Percentiles rank a stretch among this genome's conserved stretches.
Evolutionary conservation across 768 basidiomycete genomes (phyloP).

Genomic region (Ramaria sp.): DNA sequence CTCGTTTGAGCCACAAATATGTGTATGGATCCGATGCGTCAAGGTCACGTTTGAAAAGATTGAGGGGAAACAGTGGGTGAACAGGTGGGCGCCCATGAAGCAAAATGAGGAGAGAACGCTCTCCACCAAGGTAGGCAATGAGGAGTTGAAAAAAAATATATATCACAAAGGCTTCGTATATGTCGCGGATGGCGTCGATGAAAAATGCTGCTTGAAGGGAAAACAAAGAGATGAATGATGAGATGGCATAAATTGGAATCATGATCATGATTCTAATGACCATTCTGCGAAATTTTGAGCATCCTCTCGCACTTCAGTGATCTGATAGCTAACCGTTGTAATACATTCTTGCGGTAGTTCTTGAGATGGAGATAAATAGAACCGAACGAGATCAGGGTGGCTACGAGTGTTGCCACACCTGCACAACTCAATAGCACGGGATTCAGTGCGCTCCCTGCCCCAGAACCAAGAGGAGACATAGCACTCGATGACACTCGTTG

Average conservation of each 20-base stretch:
- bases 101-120: slow-evolving; percentile 84
- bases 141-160: slow-evolving; percentile 86
- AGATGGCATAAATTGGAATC: slow-evolving; percentile 87
- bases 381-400: slow-evolving; percentile 59
- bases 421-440: slow-evolving; percentile 46
- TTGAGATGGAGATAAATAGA: slow-evolving; percentile 76
- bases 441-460: slow-evolving; percentile 43
- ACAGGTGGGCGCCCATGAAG: slow-evolving; percentile 88
- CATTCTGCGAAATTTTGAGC: slow-evolving; percentile 39
- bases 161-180: slow-evolving; percentile 95
- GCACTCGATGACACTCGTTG: neutral
- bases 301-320: neutral
- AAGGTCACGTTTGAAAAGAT: slow-evolving; percentile 71
- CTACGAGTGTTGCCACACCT: slow-evolving; percentile 52
- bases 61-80: slow-evolving; percentile 76
- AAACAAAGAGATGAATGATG: slow-evolving; percentile 87
- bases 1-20: slow-evolving; percentile 87
- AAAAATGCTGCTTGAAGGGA: slow-evolving; percentile 93
- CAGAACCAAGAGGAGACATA: slow-evolving; percentile 18
- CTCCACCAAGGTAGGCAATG: slow-evolving; percentile 81
- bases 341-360: slow-evolving; percentile 72
- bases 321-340: slow-evolving; percentile 51
- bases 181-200: slow-evolving; percentile 87
- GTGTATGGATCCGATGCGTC: slow-evolving; percentile 94
- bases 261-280: slow-evolving; percentile 95